These are phyloP conservation scores for Cichorium intybus DNA, from an alignment of 140 eudicot genomes.

Conservation along the genomic window DNA sequence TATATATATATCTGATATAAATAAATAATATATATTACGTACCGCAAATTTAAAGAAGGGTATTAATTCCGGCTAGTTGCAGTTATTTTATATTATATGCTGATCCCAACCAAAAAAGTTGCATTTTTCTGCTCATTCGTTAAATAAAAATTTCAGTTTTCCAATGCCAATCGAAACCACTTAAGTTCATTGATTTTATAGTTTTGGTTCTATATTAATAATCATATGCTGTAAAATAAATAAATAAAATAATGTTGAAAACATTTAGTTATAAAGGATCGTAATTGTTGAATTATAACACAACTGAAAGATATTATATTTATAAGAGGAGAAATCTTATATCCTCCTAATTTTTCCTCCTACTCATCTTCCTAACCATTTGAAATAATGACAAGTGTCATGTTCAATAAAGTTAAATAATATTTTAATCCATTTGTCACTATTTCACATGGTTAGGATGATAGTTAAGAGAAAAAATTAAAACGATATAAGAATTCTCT, in stretches of 20 bases:
- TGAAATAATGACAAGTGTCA: too few species aligned
- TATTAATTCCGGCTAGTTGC: constrained; percentile 33
- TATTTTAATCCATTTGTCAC: too few species aligned
- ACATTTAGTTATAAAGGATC: background rate
- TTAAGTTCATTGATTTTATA: background rate
- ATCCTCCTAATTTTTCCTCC: too few species aligned
- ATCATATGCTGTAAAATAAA: background rate
- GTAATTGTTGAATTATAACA: background rate
- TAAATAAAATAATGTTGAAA: background rate
- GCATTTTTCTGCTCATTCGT: background rate
- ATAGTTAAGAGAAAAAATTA: too few species aligned
- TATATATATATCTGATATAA: constrained; percentile 11
- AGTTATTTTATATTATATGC: background rate
- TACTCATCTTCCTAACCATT: too few species aligned
- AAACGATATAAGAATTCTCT: too few species aligned
- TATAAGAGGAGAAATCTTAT: too few species aligned
- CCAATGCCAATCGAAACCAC: constrained; percentile 13
- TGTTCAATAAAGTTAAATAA: too few species aligned
- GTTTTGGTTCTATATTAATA: background rate
- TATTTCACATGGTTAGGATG: too few species aligned
- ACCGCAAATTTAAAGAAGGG: constrained; percentile 12
- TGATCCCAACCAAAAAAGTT: constrained; percentile 24
- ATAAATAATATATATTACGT: constrained; percentile 17
- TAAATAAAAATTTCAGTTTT: background rate
- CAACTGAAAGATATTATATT: background rate